Percentiles rank a stretch among this genome's conserved stretches.
Conservation (phyloP, 2,329 filamentous ascomycete genomes). For the Tolypocladium sp. region DNA sequence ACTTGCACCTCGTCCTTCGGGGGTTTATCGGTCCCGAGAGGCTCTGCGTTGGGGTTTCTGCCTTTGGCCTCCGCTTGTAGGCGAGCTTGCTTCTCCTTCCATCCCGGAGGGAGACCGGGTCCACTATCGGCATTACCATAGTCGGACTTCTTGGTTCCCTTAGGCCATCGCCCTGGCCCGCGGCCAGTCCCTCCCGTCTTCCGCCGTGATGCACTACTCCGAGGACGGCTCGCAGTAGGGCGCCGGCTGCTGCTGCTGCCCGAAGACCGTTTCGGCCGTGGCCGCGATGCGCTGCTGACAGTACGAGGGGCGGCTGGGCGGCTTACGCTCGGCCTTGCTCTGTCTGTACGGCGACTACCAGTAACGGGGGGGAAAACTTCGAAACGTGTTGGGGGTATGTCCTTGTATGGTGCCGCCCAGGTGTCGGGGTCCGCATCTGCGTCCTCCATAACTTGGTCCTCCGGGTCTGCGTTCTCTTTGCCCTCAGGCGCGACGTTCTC, state of each 20-base stretch:
- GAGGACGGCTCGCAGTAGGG: constrained; percentile 27
- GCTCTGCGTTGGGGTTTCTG: constrained; percentile 6
- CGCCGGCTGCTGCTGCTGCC: constrained; percentile 19
- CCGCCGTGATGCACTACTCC: constrained; percentile 33
- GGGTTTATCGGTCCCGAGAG: constrained; percentile 11
- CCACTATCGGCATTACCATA: constrained; percentile 59
- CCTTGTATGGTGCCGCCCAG: constrained; percentile 40
- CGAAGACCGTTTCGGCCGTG: constrained; percentile 28
- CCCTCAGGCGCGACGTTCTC: constrained; percentile 19
- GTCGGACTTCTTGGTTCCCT: constrained; percentile 59
- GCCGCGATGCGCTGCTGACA: constrained; percentile 24
- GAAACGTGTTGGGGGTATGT: constrained; percentile 63
- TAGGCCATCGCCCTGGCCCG: constrained; percentile 57
- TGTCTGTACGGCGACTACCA: constrained; percentile 36
- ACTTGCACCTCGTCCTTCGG: constrained; percentile 24
- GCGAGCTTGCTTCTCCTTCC: constrained; percentile 27
- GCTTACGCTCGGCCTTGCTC: constrained; percentile 31
- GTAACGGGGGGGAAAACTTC: constrained; percentile 66
- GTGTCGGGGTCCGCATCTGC: constrained; percentile 17
- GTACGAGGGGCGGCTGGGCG: constrained; percentile 28
- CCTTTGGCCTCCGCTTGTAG: constrained; percentile 8
- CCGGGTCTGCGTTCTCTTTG: constrained; percentile 19
- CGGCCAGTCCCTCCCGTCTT: constrained; percentile 55
- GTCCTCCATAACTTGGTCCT: constrained; percentile 17
- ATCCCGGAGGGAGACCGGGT: constrained; percentile 52